Conservation (phyloP, 2,329 filamentous ascomycete species). For the Blastomyces parvus region DNA sequence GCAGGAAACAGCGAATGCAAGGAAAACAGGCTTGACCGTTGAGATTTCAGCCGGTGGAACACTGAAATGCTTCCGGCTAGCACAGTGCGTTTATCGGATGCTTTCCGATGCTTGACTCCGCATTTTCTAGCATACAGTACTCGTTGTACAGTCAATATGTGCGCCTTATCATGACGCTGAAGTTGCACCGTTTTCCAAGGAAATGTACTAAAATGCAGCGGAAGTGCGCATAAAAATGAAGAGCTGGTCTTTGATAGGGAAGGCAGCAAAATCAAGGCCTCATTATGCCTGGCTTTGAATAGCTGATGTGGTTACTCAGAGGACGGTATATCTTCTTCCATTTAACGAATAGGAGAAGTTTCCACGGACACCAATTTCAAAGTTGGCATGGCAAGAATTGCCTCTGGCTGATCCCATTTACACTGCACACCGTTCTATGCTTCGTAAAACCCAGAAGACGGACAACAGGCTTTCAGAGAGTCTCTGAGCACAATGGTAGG, state of each 20-base stretch:
- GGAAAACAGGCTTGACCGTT: not conserved
- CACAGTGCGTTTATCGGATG: not conserved
- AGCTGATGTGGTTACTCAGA: not conserved
- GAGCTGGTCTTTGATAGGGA: not conserved
- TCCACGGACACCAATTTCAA: not conserved
- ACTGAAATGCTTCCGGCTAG: not conserved
- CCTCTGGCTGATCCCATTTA: not conserved
- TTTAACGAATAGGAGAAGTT: not conserved
- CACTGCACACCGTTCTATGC: not conserved
- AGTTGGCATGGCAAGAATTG: not conserved
- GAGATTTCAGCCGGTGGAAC: not conserved
- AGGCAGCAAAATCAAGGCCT: not conserved
- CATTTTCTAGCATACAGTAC: not conserved
- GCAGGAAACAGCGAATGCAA: not conserved
- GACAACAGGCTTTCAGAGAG: not conserved
- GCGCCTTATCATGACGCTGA: not conserved
- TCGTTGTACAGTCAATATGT: not conserved
- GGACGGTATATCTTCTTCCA: not conserved
- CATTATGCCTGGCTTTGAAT: not conserved
- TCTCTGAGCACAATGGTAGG: not conserved
- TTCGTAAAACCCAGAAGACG: not conserved
- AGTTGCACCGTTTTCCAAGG: slow-evolving; percentile 1
- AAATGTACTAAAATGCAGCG: not conserved
- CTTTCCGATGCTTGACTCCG: not conserved
- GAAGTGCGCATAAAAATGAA: not conserved